These are phyloP conservation scores for Xerocomus amazonicus DNA, from an alignment of 1,284 basidiomycete species.

Conservation along the genomic window DNA sequence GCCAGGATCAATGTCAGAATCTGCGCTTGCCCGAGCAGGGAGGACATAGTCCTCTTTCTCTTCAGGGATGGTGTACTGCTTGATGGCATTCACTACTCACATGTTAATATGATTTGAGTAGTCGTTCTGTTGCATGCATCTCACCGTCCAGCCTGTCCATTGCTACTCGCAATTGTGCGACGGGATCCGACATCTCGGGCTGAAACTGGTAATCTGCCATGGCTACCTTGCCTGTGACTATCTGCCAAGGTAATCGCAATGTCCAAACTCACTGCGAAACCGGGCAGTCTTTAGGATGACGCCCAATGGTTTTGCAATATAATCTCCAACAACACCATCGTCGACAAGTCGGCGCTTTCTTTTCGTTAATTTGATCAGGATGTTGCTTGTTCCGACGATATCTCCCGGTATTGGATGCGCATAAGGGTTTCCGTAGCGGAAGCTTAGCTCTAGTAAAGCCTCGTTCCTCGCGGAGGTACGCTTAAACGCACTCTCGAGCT, in stretches of 20 bases:
- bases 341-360: slow-evolving; percentile 48
- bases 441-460: slow-evolving; percentile 67
- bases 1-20: slow-evolving; percentile 38
- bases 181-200: slow-evolving; percentile 66
- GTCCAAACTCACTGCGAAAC: slow-evolving; percentile 72
- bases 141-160: slow-evolving; percentile 81
- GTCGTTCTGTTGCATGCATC: slow-evolving; percentile 8
- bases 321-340: slow-evolving; percentile 60
- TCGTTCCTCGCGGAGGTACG: slow-evolving; percentile 56
- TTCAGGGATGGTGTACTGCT: slow-evolving; percentile 61
- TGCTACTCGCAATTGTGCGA: slow-evolving; percentile 63
- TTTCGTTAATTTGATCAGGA: slow-evolving; percentile 78
- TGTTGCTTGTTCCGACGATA: slow-evolving; percentile 69
- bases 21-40: slow-evolving; percentile 23
- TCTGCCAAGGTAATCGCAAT: neutral
- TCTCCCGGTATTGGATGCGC: slow-evolving; percentile 81
- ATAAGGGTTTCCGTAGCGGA: slow-evolving; percentile 70
- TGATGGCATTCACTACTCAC: slow-evolving; percentile 64
- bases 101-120: slow-evolving; percentile 1
- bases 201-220: slow-evolving; percentile 92
- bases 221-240: slow-evolving; percentile 44
- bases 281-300: slow-evolving; percentile 78
- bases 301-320: slow-evolving; percentile 75
- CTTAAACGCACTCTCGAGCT: slow-evolving; percentile 73
- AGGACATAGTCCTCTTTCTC: slow-evolving; percentile 62